Evolutionary conservation across 129 eudicot genomes (phyloP).

Genomic region (Glebionis coronaria): DNA sequence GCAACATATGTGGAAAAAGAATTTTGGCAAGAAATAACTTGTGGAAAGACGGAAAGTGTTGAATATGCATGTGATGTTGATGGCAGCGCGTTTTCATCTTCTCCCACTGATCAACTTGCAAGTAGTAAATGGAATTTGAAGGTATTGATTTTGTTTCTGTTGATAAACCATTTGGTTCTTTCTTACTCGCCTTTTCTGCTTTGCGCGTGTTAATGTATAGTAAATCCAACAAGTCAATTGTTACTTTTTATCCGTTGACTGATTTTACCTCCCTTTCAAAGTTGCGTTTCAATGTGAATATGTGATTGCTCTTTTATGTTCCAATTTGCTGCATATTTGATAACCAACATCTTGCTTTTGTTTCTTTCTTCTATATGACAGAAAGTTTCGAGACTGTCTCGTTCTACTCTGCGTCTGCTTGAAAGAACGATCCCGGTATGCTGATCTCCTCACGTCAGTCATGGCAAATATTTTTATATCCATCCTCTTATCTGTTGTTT

Average conservation of each 20-base stretch:
- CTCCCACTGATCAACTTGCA: constrained; percentile 84
- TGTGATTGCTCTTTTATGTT: constrained; percentile 1
- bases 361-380: constrained; percentile 38
- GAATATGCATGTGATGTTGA: constrained; percentile 99
- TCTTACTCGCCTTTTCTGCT: neutral
- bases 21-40: constrained; percentile 94
- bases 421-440: constrained; percentile 87
- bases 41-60: constrained; percentile 88
- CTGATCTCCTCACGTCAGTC: neutral
- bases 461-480: neutral
- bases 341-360: no score
- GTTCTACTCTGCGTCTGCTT: constrained; percentile 79
- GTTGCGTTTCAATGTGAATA: neutral
- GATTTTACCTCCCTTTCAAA: neutral
- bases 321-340: neutral
- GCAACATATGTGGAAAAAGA: constrained; percentile 84
- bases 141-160: constrained; percentile 44
- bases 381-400: constrained; percentile 81
- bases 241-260: neutral
- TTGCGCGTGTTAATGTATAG: neutral
- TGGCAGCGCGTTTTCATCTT: constrained; percentile 99
- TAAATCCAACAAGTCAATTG: neutral
- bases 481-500: constrained; percentile 19
- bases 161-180: neutral
- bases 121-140: constrained; percentile 96